Evolutionary conservation across 305 asterid species (phyloP).

Genomic region (Solanum aculeatissimum): DNA sequence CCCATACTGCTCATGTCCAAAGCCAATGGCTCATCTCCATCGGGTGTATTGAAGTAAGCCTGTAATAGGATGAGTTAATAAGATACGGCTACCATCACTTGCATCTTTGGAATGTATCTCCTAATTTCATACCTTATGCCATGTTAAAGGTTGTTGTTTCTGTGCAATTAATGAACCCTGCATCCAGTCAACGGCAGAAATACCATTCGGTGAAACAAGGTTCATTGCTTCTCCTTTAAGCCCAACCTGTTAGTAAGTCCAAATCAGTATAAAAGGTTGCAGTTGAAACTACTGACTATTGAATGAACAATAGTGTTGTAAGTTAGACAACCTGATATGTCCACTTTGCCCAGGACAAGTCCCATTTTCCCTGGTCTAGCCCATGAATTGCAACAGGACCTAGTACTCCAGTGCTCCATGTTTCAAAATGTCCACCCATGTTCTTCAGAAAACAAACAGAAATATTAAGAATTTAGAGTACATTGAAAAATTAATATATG

Average conservation of each 20-base stretch:
- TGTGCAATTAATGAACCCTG: slow-evolving; percentile 71
- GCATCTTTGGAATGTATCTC: background rate
- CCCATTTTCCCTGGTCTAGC: slow-evolving; percentile 69
- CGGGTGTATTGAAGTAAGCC: slow-evolving; percentile 68
- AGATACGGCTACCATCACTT: background rate
- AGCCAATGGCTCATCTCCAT: slow-evolving; percentile 85
- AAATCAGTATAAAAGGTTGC: slow-evolving; percentile 4
- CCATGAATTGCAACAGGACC: slow-evolving; percentile 90
- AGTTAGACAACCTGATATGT: slow-evolving; percentile 73
- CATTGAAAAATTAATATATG: background rate
- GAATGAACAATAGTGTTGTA: background rate
- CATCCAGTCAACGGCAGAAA: slow-evolving; percentile 49
- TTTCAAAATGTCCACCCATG: slow-evolving; percentile 78
- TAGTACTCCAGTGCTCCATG: slow-evolving; percentile 73
- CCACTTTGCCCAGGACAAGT: slow-evolving; percentile 86
- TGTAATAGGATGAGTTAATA: slow-evolving; percentile 12
- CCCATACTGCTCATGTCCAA: slow-evolving; percentile 95
- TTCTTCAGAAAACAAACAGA: slow-evolving; percentile 35
- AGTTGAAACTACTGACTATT: background rate
- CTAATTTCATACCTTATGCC: slow-evolving; percentile 64
- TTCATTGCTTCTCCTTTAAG: slow-evolving; percentile 79
- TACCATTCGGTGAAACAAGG: slow-evolving; percentile 47
- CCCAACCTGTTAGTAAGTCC: slow-evolving; percentile 52
- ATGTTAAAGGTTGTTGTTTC: slow-evolving; percentile 69
- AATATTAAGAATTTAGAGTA: background rate